Base-by-base conservation (phyloP, 441 rosid species). In the Euphorbia schlechtendalii region DNA sequence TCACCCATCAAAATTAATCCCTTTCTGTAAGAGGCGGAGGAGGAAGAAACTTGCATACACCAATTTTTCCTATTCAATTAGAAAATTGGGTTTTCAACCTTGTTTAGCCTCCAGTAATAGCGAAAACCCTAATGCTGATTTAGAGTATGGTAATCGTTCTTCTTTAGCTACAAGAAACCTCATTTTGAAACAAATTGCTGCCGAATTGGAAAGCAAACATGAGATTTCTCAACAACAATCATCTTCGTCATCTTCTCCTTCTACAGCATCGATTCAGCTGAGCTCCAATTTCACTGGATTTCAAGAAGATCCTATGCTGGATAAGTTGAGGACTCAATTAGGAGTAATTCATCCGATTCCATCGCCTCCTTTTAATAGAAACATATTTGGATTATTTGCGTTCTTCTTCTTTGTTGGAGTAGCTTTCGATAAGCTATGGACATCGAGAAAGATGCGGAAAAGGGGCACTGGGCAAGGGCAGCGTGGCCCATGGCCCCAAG, bases 391-490 rank as follows among this genome's bases (percentile, higher is more conserved):
- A 12, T 40, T 88, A 8, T 88, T 90, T 20, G 91, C 82, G 0
- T 83, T 93, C 71, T 93, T 90, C 82, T 93, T 93, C 88, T 86
- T 93, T 62, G 93, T 90, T 24, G 99, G 99, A 4, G 93, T 93
- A 24, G 82, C 67, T 53, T 93, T 87, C 21, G 99, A 90, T 59
- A 88, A 93, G 76, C 56, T 90, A 0, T 93, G 99, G 97, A 78
- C 92, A 0, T 81, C 83, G 48, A 82, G 85, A 65, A 90, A 81
- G 76, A 84, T 73, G 49, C 71, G 73, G 32, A 84, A 70, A 61
- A 64, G 41, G 27, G 65, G 67, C 0, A 49, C 36, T 10, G 75
- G 48, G 10, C 78, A 77, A 4, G 75, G 69, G 22, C 60, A 74
- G 43, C 70, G 58, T 3, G 86, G 85, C n/a, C 77, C 61, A 5